Conservation (phyloP, 768 basidiomycete genomes). For the Infundibulicybe gibba region DNA sequence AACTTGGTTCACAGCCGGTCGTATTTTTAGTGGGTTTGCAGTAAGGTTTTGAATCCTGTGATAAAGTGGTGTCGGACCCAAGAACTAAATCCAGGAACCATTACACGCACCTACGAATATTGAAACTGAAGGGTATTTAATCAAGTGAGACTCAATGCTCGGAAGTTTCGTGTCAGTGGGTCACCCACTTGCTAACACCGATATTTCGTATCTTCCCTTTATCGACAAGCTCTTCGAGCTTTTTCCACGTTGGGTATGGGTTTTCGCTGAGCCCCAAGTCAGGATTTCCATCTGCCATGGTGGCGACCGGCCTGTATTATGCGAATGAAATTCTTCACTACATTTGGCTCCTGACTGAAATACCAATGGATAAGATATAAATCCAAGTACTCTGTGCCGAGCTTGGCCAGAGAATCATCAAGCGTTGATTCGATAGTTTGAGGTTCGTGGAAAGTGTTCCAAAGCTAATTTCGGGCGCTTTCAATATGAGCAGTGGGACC, state of each 20-base stretch:
- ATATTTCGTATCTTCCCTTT: conserved; percentile 78
- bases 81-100: conserved; percentile 12
- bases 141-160: neutral
- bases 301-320: conserved; percentile 57
- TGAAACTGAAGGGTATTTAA: conserved; percentile 42
- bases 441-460: conserved; percentile 74
- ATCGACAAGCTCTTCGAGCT: conserved; percentile 72
- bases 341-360: neutral
- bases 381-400: conserved; percentile 72
- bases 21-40: conserved; percentile 54
- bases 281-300: conserved; percentile 44
- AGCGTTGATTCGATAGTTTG: conserved; percentile 66
- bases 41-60: conserved; percentile 57
- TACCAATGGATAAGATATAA: conserved; percentile 82
- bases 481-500: neutral
- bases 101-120: conserved; percentile 39
- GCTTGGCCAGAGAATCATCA: conserved; percentile 39
- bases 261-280: conserved; percentile 57
- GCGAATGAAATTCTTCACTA: too few species aligned
- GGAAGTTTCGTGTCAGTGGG: neutral
- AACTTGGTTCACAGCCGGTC: conserved; percentile 69
- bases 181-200: conserved; percentile 74
- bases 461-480: conserved; percentile 42
- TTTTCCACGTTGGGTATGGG: conserved; percentile 78
- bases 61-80: conserved; percentile 14